Conservation (phyloP, 768 basidiomycete species). For the Mrakia hoshinonis region DNA sequence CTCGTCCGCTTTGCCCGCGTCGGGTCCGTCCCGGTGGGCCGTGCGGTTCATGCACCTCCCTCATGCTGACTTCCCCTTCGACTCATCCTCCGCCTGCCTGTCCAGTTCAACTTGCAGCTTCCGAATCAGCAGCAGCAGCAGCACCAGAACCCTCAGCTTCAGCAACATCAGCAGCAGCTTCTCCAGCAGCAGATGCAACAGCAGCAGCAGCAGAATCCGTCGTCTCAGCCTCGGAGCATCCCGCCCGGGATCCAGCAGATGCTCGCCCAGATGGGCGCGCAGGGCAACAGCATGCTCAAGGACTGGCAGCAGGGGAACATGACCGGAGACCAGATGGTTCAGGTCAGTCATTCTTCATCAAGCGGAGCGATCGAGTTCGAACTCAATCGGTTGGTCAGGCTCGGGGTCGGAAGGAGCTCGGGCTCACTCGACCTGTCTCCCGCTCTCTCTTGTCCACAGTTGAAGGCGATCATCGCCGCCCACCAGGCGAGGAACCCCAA, state of each 20-base stretch:
- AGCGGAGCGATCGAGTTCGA: background rate
- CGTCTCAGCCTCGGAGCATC: background rate
- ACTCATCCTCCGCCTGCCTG: background rate
- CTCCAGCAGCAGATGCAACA: slow-evolving; percentile 23
- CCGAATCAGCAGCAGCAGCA: slow-evolving; percentile 16
- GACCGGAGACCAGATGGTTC: background rate
- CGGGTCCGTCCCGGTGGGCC: background rate
- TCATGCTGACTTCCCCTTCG: background rate
- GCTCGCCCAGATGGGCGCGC: background rate
- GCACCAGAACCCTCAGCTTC: background rate
- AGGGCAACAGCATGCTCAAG: slow-evolving; percentile 8
- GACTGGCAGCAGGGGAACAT: slow-evolving; percentile 10
- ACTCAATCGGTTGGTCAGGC: too few species aligned
- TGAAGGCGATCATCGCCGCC: background rate
- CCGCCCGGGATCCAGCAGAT: background rate
- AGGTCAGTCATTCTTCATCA: background rate
- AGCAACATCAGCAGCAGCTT: slow-evolving; percentile 28
- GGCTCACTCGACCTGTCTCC: background rate
- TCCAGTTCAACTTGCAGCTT: slow-evolving; percentile 13
- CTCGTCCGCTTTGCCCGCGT: background rate
- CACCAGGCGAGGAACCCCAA: background rate
- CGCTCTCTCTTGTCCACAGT: background rate
- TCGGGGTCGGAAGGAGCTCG: too few species aligned
- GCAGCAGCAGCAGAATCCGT: slow-evolving; percentile 27
- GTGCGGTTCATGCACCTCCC: background rate